Evolutionary conservation across 1,284 basidiomycete species (phyloP).

Genomic region (Moesziomyces sp.): DNA sequence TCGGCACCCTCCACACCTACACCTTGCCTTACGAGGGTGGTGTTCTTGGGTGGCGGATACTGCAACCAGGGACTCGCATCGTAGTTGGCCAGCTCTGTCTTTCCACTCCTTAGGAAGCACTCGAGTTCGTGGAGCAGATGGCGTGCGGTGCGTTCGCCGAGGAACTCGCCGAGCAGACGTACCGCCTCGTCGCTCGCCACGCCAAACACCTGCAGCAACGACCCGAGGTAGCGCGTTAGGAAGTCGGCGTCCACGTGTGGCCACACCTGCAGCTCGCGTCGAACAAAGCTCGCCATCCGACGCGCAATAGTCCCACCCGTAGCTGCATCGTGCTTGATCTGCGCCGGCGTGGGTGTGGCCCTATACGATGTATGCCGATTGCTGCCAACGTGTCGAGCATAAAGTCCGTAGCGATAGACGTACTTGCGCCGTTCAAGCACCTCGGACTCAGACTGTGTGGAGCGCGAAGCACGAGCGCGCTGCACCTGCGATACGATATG

Average conservation of each 20-base stretch:
- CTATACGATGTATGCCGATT: conserved; percentile 63
- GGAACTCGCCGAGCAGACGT: conserved; percentile 60
- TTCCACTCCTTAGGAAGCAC: conserved; percentile 55
- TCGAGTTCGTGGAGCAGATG: conserved; percentile 62
- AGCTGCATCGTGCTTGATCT: conserved; percentile 15
- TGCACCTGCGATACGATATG: conserved; percentile 2
- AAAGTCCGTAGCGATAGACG: conserved; percentile 57
- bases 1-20: neutral
- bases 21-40: too few species aligned
- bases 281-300: conserved; percentile 52
- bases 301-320: neutral
- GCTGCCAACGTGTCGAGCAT: conserved; percentile 63
- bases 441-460: neutral
- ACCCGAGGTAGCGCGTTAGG: conserved; percentile 59
- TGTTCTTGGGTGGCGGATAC: conserved; percentile 2
- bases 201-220: conserved; percentile 59
- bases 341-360: conserved; percentile 38
- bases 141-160: conserved; percentile 49
- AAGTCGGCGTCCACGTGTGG: conserved; percentile 63
- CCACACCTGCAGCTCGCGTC: conserved; percentile 64
- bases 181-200: conserved; percentile 56
- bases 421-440: conserved; percentile 47
- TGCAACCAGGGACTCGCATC: conserved; percentile 26
- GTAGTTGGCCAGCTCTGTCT: conserved; percentile 33
- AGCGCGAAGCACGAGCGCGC: neutral